A percentile compares a stretch with the other conserved stretches of the same genome.
These are phyloP conservation scores for Boletus edulis DNA, from an alignment of 768 basidiomycete species.

Conservation along the genomic window DNA sequence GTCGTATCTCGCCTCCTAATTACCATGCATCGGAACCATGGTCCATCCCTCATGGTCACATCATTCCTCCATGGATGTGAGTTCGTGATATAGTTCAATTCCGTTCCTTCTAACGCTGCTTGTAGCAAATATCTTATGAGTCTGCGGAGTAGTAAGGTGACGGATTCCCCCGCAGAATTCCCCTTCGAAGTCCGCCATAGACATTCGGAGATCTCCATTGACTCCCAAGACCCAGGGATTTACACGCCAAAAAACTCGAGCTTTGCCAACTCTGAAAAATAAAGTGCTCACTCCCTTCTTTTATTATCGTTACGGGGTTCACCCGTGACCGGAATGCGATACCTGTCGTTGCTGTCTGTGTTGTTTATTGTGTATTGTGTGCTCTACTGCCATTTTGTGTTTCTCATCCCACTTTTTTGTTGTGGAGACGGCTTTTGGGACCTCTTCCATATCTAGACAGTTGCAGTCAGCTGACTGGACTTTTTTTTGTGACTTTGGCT, in stretches of 20 bases:
- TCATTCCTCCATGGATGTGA: slow-evolving; percentile 69
- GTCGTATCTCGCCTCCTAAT: slow-evolving; percentile 61
- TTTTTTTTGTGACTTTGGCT: background rate
- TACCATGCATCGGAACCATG: slow-evolving; percentile 66
- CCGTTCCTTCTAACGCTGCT: background rate
- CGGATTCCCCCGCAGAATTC: slow-evolving; percentile 23
- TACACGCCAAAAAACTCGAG: slow-evolving; percentile 25
- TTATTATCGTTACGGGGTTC: slow-evolving; percentile 6
- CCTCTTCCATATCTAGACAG: slow-evolving; percentile 6
- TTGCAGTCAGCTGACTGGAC: background rate
- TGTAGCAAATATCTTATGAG: slow-evolving; percentile 27
- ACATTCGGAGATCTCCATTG: slow-evolving; percentile 32
- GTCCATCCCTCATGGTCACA: slow-evolving; percentile 68
- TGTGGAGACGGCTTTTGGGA: background rate
- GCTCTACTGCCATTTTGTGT: background rate
- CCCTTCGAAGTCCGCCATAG: slow-evolving; percentile 31
- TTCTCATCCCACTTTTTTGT: background rate
- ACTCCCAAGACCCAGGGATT: slow-evolving; percentile 27
- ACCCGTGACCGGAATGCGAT: slow-evolving; percentile 15
- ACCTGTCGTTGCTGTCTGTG: slow-evolving; percentile 21
- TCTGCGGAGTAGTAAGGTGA: background rate
- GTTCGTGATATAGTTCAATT: slow-evolving; percentile 18
- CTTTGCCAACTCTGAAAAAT: slow-evolving; percentile 30
- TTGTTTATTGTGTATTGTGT: slow-evolving; percentile 25
- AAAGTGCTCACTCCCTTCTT: background rate